Evolutionary conservation across 345 rosid species (phyloP).

Genomic region (Leavenworthia alabamica): DNA sequence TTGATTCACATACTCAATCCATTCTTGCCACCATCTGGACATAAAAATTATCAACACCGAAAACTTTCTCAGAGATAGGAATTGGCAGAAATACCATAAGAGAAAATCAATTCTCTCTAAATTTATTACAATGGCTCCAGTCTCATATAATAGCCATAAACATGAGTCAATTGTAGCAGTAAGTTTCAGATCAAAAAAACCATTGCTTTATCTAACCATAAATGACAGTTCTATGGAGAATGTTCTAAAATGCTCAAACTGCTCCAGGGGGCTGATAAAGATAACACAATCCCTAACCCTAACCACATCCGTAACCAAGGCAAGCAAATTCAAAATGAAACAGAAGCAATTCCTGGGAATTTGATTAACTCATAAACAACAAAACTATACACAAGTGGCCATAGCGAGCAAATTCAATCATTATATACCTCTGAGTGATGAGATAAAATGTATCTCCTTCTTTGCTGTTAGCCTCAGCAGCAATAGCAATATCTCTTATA

Average conservation of each 20-base stretch:
- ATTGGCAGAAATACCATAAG: no score
- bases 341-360: not conserved
- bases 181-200: not conserved
- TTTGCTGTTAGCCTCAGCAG: conserved; percentile 76
- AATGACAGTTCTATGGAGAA: not conserved
- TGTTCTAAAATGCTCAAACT: not conserved
- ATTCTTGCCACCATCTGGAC: conserved; percentile 85
- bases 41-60: conserved; percentile 4
- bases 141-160: not conserved
- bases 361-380: not conserved
- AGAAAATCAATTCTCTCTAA: not conserved
- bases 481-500: conserved; percentile 84
- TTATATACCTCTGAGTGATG: conserved; percentile 65
- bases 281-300: conserved; percentile 16
- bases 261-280: not conserved
- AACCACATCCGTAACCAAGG: not conserved
- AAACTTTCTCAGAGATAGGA: not conserved
- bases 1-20: conserved; percentile 96
- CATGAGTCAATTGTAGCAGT: not conserved
- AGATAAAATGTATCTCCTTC: conserved; percentile 88
- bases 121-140: not conserved
- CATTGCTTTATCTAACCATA: not conserved
- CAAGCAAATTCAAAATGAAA: not conserved
- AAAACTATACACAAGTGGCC: not conserved
- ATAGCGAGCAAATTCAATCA: not conserved